phyloP scores from a whole-genome alignment of 164 flowering plant species.

The Kalanchoe fedtschenkoi region DNA sequence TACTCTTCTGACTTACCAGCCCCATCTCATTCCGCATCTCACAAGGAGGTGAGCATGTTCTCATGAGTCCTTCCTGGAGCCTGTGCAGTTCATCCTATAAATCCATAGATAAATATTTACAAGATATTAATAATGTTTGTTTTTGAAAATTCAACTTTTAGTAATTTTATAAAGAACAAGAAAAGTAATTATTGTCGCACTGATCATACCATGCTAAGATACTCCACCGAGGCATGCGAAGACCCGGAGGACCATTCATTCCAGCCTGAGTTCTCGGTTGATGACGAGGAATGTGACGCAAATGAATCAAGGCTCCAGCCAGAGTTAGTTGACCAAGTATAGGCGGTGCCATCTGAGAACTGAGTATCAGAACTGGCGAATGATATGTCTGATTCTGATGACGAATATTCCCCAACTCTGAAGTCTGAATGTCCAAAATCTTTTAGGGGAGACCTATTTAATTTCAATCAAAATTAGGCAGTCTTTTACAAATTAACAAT shows the following conservation, averaged over 20 bases:
- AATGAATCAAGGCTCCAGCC: not conserved
- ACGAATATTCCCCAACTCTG: not conserved
- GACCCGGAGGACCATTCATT: not conserved
- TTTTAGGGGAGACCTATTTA: not conserved
- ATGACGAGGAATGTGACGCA: not conserved
- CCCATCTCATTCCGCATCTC: not conserved
- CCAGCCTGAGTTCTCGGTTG: not conserved
- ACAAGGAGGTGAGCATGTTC: not conserved
- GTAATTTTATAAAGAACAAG: too few relatives aligned
- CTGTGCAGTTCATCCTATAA: not conserved
- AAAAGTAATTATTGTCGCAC: not conserved
- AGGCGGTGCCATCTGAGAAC: not conserved
- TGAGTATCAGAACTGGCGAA: not conserved
- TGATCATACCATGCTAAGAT: not conserved
- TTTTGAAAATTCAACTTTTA: not conserved
- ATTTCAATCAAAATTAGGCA: not conserved
- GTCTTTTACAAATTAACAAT: not conserved
- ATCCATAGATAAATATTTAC: not conserved
- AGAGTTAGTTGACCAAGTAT: not conserved
- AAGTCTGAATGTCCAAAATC: not conserved
- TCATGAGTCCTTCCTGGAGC: not conserved
- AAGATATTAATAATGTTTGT: not conserved
- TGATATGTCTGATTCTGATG: not conserved
- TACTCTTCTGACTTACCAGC: not conserved
- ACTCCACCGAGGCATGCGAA: not conserved